phyloP scores from a whole-genome alignment of 345 rosid genomes.

The Draba incana region DNA sequence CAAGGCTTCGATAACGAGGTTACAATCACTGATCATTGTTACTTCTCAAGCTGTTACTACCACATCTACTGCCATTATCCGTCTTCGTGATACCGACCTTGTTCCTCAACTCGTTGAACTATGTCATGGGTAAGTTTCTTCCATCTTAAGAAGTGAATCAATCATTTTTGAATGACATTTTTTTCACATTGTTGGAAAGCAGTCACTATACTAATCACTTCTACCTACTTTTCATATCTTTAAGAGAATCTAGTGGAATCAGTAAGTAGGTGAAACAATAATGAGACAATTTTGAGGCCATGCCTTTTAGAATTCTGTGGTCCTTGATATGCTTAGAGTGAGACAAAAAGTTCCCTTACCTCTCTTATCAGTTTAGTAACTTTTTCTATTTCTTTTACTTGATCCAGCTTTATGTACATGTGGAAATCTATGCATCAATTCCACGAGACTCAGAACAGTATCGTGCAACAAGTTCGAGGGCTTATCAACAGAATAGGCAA shows the following conservation, averaged over 20 bases:
- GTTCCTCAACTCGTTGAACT: slow-evolving; percentile 90
- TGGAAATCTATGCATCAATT: slow-evolving; percentile 87
- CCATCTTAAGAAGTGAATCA: slow-evolving; percentile 1
- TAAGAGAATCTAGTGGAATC: slow-evolving; percentile 17
- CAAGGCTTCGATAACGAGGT: slow-evolving; percentile 65
- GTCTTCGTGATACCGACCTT: slow-evolving; percentile 83
- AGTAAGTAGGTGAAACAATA: slow-evolving; percentile 26
- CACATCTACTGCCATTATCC: slow-evolving; percentile 77
- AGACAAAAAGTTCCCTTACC: slow-evolving; percentile 23
- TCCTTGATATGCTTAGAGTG: slow-evolving; percentile 23
- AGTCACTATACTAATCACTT: slow-evolving; percentile 5
- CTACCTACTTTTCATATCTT: slow-evolving; percentile 33
- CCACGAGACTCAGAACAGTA: slow-evolving; percentile 80
- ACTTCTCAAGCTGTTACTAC: slow-evolving; percentile 91
- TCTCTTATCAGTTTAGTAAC: not conserved
- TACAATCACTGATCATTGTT: slow-evolving; percentile 76
- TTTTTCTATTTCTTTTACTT: not conserved
- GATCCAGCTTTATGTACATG: slow-evolving; percentile 92
- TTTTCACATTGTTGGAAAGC: slow-evolving; percentile 8
- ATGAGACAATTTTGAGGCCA: slow-evolving; percentile 15
- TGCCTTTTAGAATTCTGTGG: slow-evolving; percentile 28
- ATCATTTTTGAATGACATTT: slow-evolving; percentile 15
- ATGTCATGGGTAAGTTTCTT: slow-evolving; percentile 77
- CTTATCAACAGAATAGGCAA: slow-evolving; percentile 68
- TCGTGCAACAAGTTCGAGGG: slow-evolving; percentile 92